Evolutionary conservation across 2,329 filamentous ascomycete genomes (phyloP), one percentile per base, ranked within the genome.

Genomic region (Epichloe gansuensis): DNA sequence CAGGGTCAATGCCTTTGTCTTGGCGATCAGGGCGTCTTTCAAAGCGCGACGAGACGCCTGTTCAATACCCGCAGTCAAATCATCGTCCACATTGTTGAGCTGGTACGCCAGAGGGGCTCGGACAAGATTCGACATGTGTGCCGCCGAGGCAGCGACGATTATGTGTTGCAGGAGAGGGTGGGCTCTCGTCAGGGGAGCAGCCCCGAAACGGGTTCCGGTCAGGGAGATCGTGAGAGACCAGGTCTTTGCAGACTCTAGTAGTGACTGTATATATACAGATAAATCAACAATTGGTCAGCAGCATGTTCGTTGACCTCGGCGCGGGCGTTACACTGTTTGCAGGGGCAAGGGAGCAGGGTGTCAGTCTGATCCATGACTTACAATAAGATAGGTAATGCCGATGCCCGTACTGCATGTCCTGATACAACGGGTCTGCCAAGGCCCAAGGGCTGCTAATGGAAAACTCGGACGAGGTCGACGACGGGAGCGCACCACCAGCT

Each of bases 331-430:
- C 17, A n/a, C n/a, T n/a, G 17, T 23, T 25, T 28, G 34, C 15
- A 21, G 28, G 48, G 15, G 15, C 17, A 49, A 39, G 13, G 21
- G 35, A 5, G 12, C 17, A 28, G 13, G 31, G 8, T 8, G 21
- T 23, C 34, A 48, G n/a, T 48, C 37, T 47, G 6, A 39, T 38
- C 48, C 57, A 56, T 43, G 51, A 59, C 65, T 52, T 63, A 72
- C 70, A 72, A 56, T 72, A 72, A 47, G 65, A 65, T 47, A 72
- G 62, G 53, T 72, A 72, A 57, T 69, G 64, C 13, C 70, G 64
- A 54, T 71, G 63, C 45, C 65, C 35, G 75, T 70, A 38, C 74
- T 75, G 35, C 72, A 82, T 58, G 70, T 81, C 67, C 78, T 85
- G 70, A 55, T 67, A 72, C 35, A 72, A 55, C 47, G 70, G 71